These are phyloP conservation scores for Albophoma yamanashiensis DNA, from an alignment of 2,329 filamentous ascomycete species.

Conservation along the genomic window DNA sequence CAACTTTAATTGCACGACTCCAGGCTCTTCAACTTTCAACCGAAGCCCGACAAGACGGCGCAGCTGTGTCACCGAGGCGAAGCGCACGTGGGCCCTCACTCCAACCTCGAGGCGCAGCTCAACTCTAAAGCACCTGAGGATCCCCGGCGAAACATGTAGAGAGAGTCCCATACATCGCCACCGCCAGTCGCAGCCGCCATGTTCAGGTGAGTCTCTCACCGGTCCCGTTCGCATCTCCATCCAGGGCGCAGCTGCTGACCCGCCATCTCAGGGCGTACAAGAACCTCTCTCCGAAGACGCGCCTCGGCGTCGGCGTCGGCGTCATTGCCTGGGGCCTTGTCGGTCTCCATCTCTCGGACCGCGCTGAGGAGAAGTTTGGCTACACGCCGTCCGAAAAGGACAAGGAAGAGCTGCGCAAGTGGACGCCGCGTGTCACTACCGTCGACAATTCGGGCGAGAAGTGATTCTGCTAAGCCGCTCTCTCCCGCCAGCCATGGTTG, in stretches of 20 bases:
- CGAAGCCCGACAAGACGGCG: background rate
- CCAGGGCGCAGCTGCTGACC: background rate
- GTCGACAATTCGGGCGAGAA: conserved; percentile 33
- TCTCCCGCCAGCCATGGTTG: background rate
- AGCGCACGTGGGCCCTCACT: background rate
- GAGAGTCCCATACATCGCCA: background rate
- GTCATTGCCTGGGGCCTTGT: conserved; percentile 66
- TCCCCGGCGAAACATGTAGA: background rate
- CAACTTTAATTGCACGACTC: background rate
- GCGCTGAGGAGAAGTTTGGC: conserved; percentile 62
- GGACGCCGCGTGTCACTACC: conserved; percentile 50
- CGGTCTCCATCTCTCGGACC: conserved; percentile 65
- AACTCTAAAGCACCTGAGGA: background rate
- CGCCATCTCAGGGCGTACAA: conserved; percentile 49
- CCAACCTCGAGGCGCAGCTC: background rate
- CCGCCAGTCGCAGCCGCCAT: conserved; percentile 1
- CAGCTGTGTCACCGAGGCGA: background rate
- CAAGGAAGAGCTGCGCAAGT: conserved; percentile 51
- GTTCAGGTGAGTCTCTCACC: conserved; percentile 5
- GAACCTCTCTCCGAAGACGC: conserved; percentile 58
- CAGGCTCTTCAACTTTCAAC: background rate
- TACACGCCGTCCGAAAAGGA: conserved; percentile 65
- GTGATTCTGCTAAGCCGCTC: background rate
- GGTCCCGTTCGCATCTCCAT: background rate
- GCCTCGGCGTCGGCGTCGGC: conserved; percentile 60